Conservation (phyloP, 257 asterid species). For the Hygrophila difformis region DNA sequence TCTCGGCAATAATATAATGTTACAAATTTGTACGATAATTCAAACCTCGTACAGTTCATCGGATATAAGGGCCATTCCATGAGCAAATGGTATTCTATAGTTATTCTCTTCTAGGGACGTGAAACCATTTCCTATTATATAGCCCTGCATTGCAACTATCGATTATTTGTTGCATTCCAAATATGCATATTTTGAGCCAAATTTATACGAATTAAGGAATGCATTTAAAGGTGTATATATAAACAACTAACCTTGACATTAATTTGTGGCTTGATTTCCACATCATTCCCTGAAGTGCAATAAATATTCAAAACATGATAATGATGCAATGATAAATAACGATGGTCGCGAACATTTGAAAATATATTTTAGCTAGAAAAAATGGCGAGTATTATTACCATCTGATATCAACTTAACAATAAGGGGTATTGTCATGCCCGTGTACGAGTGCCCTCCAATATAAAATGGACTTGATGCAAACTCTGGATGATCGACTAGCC, state of each 20-base stretch:
- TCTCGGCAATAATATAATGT: background rate
- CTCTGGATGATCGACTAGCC: conserved; percentile 28
- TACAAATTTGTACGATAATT: too few species aligned
- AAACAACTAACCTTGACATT: background rate
- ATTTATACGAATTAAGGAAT: too few species aligned
- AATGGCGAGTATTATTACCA: conserved; percentile 21
- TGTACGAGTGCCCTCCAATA: conserved; percentile 34
- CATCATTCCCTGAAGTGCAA: background rate
- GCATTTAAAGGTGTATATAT: too few species aligned
- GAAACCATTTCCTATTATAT: background rate
- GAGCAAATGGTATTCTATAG: background rate
- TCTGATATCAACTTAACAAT: conserved; percentile 22
- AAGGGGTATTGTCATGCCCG: conserved; percentile 29
- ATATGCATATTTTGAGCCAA: background rate
- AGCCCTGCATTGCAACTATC: background rate
- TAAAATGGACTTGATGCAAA: conserved; percentile 27
- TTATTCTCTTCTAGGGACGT: background rate
- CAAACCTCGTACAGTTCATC: background rate
- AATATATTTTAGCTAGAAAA: background rate
- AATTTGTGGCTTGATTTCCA: background rate
- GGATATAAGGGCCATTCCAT: background rate
- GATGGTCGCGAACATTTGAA: too few species aligned
- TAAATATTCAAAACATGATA: background rate
- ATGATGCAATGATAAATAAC: too few species aligned
- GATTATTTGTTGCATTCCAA: too few species aligned